Evolutionary conservation across 2,329 filamentous ascomycete species (phyloP), one percentile per base, ranked within the genome.

Genomic region (Tolypocladium cylindrosporum): DNA sequence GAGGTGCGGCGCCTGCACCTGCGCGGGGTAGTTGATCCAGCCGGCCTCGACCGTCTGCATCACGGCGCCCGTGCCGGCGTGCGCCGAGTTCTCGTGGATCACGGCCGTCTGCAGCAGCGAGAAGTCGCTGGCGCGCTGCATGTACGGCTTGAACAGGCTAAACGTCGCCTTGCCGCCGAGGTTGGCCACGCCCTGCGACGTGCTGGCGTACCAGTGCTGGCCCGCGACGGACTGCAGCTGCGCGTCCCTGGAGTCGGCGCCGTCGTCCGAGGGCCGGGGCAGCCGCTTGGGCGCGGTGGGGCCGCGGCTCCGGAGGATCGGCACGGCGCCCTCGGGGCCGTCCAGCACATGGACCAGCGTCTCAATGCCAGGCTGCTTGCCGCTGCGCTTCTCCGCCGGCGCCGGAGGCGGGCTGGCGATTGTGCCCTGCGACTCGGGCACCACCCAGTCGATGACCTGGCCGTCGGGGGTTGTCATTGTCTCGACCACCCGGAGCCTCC

Each of bases 41-140:
- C 64, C 64, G 50, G 60, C 57, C 57, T 65, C 64, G 16, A 64
- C 42, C 14, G 64, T 62, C 55, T 65, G 64, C n/a, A 27, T 51
- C 4, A 58, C 54, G 45, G 57, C 50, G 21, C 57, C 56, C 24
- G 43, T 58, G 11, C 61, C 59, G n/a, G 50, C 39, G 21, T 59
- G 57, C 2, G 59, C 40, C 21, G 60, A 60, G 14, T 58, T 36
- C 42, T 58, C 53, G 16, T 60, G 60, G n/a, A 61, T 51, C 3
- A 65, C 59, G 37, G 61, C 63, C 8, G 59, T 61, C 57, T 65
- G 62, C 4, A 65, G 48, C 31, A 65, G 57, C 21, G 62, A 64
- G 45, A 65, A 65, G 53, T 65, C 63, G 14, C 24, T 16, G 11
- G n/a, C 9, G 13, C 50, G 34, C 50, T 61, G 36, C 21, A 63